Percentiles rank a stretch among this genome's conserved stretches.
phyloP scores from a whole-genome alignment of 352 stramenopile species.

The Phytophthora constricta region DNA sequence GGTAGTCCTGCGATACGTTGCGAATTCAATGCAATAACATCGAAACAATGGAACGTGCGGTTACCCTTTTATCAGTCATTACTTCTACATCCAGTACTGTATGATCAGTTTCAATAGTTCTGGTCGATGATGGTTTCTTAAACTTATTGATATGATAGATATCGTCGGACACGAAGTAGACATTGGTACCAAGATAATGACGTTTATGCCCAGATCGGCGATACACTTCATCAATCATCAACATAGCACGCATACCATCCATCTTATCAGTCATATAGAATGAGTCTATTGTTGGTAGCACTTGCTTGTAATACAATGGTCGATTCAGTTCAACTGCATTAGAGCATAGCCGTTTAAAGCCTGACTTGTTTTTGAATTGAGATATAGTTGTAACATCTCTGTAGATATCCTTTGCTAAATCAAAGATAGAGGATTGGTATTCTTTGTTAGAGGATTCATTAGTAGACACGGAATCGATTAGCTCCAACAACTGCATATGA shows the following conservation, averaged over 20 bases:
- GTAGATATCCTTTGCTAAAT: background rate
- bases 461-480: too few species aligned
- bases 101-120: background rate
- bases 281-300: background rate
- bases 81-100: background rate
- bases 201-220: background rate
- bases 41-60: background rate
- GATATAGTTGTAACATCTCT: background rate
- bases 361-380: background rate
- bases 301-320: slow-evolving; percentile 2
- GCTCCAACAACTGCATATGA: background rate
- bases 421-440: background rate
- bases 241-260: background rate
- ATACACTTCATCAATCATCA: slow-evolving; percentile 1
- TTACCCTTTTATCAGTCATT: background rate
- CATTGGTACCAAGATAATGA: background rate
- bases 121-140: too few species aligned
- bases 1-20: background rate
- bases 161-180: too few species aligned
- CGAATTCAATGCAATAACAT: background rate
- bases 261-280: slow-evolving; percentile 6
- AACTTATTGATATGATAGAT: too few species aligned
- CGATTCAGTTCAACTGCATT: background rate
- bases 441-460: background rate
- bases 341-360: background rate